Evolutionary conservation across 768 basidiomycete genomes (phyloP), one percentile per base, ranked within the genome.

Genomic region (Jaapia argillacea): DNA sequence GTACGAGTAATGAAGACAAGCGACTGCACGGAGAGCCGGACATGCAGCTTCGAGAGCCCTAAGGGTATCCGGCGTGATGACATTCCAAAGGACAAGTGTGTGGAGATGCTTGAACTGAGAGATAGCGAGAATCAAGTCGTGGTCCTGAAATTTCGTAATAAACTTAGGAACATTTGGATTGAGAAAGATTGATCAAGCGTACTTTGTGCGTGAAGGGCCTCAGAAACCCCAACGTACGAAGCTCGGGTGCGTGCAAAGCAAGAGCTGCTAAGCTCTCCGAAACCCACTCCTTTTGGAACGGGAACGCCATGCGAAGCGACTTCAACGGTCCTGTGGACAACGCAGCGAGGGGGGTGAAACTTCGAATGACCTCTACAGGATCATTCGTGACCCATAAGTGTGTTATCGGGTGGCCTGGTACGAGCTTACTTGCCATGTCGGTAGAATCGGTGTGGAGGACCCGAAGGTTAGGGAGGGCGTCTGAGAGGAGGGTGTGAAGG

Each of bases 1-100:
- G 36, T 53, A 53, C 22, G 51, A 52, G 25, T 52, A 52, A 33
- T 52, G 51, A 22, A 52, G 37, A 36, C 51, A 50, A 7, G 51
- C 51, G 39, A 52, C 44, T 1, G 43, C 33, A 22, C 51, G 49
- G 7, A 52, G 46, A 6, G 51, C 42, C 4, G 51, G 51, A 31
- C 49, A 48, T 2, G 49, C 51, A 21, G 47, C 21, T 6, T 48
- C 51, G 16, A 53, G 36, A 1, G 25, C 44, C 23, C 41, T 43
- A 5, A 45, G 44, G 2, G 49, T 45, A 23, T 53, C 49, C 6
- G 46, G 31, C n/a, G 33, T 40, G 38, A 53, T 48, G 18, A 50
- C 44, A 26, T 45, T 48, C 49, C 51, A 50, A n/a, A 42, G 44
- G 1, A 48, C 44, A 13, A 53, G 40, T 5, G 38, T 39, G n/a